Conservation (phyloP, 345 rosid species). For the Eucalyptus victrix region DNA sequence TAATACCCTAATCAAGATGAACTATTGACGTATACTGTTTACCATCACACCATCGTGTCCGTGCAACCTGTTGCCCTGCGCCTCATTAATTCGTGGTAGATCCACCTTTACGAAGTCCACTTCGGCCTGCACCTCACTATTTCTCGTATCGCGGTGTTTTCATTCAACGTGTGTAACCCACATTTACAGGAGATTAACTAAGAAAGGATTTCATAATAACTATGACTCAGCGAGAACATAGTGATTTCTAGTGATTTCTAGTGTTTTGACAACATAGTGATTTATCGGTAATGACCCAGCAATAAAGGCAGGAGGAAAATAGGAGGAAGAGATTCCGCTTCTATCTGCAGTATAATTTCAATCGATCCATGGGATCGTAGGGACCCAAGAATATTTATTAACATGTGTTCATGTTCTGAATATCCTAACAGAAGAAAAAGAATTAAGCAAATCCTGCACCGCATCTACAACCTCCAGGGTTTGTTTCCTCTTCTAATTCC, state of each 20-base stretch:
- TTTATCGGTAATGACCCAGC: not conserved
- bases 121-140: not conserved
- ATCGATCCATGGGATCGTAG: not conserved
- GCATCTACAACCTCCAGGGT: not conserved
- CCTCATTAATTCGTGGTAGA: not conserved
- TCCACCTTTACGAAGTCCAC: not conserved
- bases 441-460: not conserved
- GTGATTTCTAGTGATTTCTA: too few species aligned
- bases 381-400: not conserved
- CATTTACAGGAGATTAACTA: not conserved
- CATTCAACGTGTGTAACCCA: not conserved
- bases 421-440: not conserved
- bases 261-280: too few species aligned
- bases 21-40: not conserved
- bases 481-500: not conserved
- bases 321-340: not conserved
- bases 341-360: not conserved
- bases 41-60: not conserved
- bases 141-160: not conserved
- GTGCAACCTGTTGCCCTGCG: not conserved
- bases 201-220: not conserved
- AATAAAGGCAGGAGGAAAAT: not conserved
- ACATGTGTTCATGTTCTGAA: not conserved
- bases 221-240: not conserved
- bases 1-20: not conserved